Evolutionary conservation across 805 yeast genomes (phyloP), one percentile per base, ranked within the genome.

Genomic region (Pichia heedii): DNA sequence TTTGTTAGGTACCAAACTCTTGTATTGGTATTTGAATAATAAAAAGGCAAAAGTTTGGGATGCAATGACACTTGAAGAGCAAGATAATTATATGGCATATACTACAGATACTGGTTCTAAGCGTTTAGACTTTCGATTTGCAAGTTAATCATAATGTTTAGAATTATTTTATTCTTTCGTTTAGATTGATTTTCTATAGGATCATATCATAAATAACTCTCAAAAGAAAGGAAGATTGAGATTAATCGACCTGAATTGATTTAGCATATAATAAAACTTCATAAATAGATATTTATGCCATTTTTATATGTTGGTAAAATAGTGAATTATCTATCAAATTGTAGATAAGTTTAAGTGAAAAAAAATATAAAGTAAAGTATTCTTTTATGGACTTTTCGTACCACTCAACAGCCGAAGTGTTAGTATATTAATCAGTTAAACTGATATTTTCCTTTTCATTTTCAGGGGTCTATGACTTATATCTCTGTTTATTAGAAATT

Each of bases 101-200:
- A 69, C 82, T 2, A 63, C 52, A 0, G 83, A 79, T 51, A 62
- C 57, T 27, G 87, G 87, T 6, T 75, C 74, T 51, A 70, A 70
- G 53, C 63, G 88, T 22, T 62, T 82, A 35, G 84, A 82, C 50
- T 60, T 56, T 46, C 46, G 58, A 45, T 61, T 56, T 54, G 56
- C 47, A n/a, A n/a, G n/a, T 43, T 57, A 57, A n/a, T n/a, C n/a
- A n/a, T n/a, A n/a, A n/a, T n/a, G n/a, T n/a, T n/a, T n/a, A n/a
- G 7, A 8, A 11, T 11, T 24, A 8, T 24, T 24, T 11, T 24
- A 8, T 33, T 33, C 20, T 15, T 12, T 19, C 2, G 8, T 4
- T 4, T n/a, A 30, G 16, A 5, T 30, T 8, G 8, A 5, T n/a
- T 30, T 10, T 16, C 20, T n/a, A n/a, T 12, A 12, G n/a, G n/a